phyloP scores from a whole-genome alignment of 2,329 filamentous ascomycete genomes.

The Scedosporium dehoogii region DNA sequence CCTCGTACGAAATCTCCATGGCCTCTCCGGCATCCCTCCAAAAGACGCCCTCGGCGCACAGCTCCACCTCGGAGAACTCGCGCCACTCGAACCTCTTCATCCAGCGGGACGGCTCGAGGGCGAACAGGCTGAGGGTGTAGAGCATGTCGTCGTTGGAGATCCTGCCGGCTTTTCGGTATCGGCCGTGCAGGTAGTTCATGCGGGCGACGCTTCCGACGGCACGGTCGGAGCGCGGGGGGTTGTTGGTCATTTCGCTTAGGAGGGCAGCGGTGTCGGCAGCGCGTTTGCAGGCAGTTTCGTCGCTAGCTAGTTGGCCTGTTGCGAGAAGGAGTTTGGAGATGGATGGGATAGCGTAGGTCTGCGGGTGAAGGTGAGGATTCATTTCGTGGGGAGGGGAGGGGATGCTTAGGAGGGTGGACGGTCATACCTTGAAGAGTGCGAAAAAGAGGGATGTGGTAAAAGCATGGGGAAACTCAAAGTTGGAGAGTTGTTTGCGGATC shows the following conservation, averaged over 20 bases:
- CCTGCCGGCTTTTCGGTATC: constrained; percentile 45
- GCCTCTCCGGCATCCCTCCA: constrained; percentile 48
- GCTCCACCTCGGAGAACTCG: constrained; percentile 40
- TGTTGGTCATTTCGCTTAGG: constrained; percentile 34
- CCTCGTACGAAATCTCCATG: constrained; percentile 39
- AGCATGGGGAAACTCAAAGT: constrained; percentile 46
- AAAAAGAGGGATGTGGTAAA: constrained; percentile 43
- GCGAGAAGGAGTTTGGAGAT: constrained; percentile 38
- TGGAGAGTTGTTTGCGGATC: neutral
- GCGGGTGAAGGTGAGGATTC: neutral
- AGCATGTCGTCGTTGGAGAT: constrained; percentile 55
- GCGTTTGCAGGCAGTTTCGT: constrained; percentile 38
- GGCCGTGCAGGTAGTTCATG: constrained; percentile 53
- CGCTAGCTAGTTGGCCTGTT: constrained; percentile 37
- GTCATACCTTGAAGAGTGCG: constrained; percentile 43
- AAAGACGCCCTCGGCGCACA: constrained; percentile 44
- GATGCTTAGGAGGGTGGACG: neutral
- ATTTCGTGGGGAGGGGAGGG: neutral
- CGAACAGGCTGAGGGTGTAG: constrained; percentile 52
- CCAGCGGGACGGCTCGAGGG: constrained; percentile 44
- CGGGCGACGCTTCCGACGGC: constrained; percentile 44
- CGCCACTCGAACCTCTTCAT: constrained; percentile 48
- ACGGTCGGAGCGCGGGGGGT: constrained; percentile 31
- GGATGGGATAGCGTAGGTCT: constrained; percentile 41
- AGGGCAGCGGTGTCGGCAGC: constrained; percentile 41